A percentile compares a stretch with the other conserved stretches of the same genome.
Conservation (phyloP, 1,139 yeast species). For the Blastobotrys ciferrii region DNA sequence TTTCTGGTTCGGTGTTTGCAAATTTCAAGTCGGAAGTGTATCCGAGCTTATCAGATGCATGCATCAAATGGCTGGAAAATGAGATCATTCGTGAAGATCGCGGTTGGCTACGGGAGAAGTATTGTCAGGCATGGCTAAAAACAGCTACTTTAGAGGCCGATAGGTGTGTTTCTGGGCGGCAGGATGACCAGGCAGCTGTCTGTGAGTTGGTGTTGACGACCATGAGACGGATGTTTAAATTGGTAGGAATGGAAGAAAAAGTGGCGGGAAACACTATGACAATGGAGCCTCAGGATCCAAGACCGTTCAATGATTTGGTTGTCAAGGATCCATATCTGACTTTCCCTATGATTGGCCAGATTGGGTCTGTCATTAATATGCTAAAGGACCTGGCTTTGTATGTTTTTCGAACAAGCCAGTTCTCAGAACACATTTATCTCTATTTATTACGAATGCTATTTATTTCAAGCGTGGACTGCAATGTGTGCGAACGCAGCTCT, state of each 20-base stretch:
- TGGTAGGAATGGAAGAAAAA: not conserved
- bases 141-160: not conserved
- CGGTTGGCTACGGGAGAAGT: conserved; percentile 13
- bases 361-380: not conserved
- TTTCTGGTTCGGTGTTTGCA: conserved; percentile 7
- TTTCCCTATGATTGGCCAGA: not conserved
- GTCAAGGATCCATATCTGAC: not conserved
- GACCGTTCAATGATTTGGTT: not conserved
- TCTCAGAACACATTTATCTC: not conserved
- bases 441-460: not conserved
- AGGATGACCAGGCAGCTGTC: not conserved
- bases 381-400: not conserved
- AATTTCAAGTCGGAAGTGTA: conserved; percentile 5
- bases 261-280: not conserved
- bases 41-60: conserved; percentile 10
- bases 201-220: not conserved
- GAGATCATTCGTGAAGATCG: conserved; percentile 12
- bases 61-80: conserved; percentile 12
- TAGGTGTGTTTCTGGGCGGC: not conserved
- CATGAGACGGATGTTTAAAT: not conserved
- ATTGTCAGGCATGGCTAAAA: conserved; percentile 14
- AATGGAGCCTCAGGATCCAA: not conserved
- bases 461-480: not conserved
- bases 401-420: not conserved
- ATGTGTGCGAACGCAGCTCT: not conserved